Percentiles rank a stretch among this genome's conserved stretches.
These are phyloP conservation scores for Cryptosporidium tyzzeri DNA, from an alignment of 169 alveolate species.

Conservation along the genomic window DNA sequence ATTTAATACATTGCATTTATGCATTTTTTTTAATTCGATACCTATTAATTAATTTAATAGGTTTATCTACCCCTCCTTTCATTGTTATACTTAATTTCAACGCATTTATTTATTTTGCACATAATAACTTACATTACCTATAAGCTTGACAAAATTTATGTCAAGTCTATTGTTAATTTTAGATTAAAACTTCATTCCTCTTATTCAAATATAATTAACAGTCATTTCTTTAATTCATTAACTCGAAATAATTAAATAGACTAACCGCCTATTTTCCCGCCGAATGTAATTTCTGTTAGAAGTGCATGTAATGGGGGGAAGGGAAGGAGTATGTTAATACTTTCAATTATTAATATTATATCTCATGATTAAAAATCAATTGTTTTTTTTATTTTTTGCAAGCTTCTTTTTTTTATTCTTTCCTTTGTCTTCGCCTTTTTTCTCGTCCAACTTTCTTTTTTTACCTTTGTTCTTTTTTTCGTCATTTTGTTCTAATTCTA, in stretches of 20 bases:
- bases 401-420: background rate
- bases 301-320: background rate
- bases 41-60: background rate
- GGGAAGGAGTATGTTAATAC: too few species aligned
- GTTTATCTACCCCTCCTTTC: background rate
- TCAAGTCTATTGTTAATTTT: background rate
- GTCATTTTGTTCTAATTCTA: background rate
- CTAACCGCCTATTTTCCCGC: background rate
- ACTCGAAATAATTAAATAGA: background rate
- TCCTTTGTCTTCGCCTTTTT: background rate
- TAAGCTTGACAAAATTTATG: background rate
- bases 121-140: background rate
- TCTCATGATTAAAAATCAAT: background rate
- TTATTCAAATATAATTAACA: background rate
- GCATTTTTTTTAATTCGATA: background rate
- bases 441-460: background rate
- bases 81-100: background rate
- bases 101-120: background rate
- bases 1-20: background rate
- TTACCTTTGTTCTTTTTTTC: background rate
- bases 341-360: too few species aligned
- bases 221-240: background rate
- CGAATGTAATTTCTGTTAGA: background rate
- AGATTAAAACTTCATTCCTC: background rate
- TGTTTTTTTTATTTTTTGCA: background rate